These are phyloP conservation scores for Colletotrichum sp. DNA, from an alignment of 2,329 filamentous ascomycete genomes.

Conservation along the genomic window DNA sequence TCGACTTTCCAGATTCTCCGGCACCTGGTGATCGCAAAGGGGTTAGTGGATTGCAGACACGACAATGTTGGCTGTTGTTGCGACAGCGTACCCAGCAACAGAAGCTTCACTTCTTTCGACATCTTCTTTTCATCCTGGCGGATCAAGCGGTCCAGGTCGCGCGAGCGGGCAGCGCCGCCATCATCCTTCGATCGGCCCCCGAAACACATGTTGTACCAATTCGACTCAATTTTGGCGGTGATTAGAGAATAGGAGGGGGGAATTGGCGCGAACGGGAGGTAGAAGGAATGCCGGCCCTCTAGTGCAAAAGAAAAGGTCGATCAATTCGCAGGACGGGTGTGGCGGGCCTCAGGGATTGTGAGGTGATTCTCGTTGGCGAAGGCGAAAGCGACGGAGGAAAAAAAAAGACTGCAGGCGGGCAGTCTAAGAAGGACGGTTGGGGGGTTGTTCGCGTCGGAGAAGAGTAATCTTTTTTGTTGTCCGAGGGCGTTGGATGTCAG, in stretches of 20 bases:
- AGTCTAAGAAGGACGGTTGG: neutral
- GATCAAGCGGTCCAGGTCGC: slow-evolving; percentile 86
- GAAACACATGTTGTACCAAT: slow-evolving; percentile 64
- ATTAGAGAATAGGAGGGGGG: neutral
- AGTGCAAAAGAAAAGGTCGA: neutral
- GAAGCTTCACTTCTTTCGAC: slow-evolving; percentile 88
- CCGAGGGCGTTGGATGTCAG: slow-evolving; percentile 6
- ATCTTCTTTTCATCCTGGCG: slow-evolving; percentile 87
- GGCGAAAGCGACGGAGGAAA: neutral
- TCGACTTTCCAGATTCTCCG: slow-evolving; percentile 91
- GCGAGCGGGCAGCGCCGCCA: slow-evolving; percentile 59
- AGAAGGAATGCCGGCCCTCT: neutral
- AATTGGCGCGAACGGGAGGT: neutral
- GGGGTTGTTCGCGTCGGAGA: neutral
- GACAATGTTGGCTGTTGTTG: neutral
- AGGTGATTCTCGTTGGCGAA: neutral
- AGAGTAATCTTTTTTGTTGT: neutral
- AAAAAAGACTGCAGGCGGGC: neutral
- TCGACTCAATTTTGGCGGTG: neutral
- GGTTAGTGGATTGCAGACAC: neutral
- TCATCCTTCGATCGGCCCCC: slow-evolving; percentile 57
- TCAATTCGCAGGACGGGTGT: neutral
- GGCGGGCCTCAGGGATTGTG: neutral
- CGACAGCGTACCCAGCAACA: slow-evolving; percentile 77
- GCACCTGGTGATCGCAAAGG: slow-evolving; percentile 66